phyloP scores from a whole-genome alignment of 768 basidiomycete genomes.

The Hericium rajendrae region DNA sequence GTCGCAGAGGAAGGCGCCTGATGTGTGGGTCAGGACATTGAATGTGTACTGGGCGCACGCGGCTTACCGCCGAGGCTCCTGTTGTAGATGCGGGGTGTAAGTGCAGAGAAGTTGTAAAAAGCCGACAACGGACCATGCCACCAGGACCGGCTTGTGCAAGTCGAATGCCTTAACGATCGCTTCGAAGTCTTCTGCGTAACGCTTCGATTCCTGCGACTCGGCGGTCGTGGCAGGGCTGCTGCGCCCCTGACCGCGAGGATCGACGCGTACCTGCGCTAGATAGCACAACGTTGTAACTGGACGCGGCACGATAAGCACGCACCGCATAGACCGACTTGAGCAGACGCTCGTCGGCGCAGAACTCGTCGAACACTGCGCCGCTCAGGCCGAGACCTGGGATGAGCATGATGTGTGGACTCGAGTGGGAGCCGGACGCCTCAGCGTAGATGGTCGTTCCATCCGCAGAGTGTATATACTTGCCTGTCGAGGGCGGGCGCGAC shows the following conservation, averaged over 20 bases:
- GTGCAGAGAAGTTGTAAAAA: background rate
- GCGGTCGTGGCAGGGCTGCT: background rate
- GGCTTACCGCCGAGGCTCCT: background rate
- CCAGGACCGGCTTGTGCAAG: background rate
- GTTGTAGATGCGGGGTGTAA: no score
- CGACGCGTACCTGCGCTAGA: background rate
- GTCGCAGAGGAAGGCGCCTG: background rate
- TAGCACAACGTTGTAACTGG: background rate
- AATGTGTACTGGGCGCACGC: background rate
- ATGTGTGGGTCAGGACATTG: background rate
- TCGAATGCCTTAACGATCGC: background rate
- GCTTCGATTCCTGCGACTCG: background rate
- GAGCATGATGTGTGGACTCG: slow-evolving; percentile 6
- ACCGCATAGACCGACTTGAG: background rate
- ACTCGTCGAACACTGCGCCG: slow-evolving; percentile 1
- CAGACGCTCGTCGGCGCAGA: background rate
- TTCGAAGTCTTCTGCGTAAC: background rate
- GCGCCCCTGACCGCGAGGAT: background rate
- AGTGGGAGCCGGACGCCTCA: slow-evolving; percentile 5
- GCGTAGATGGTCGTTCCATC: slow-evolving; percentile 7
- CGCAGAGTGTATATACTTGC: background rate
- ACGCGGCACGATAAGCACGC: background rate
- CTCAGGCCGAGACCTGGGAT: slow-evolving; percentile 6
- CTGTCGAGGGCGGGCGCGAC: background rate
- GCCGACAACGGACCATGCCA: background rate